Conservation (phyloP, 345 rosid species). For the Hevea brasiliensis region DNA sequence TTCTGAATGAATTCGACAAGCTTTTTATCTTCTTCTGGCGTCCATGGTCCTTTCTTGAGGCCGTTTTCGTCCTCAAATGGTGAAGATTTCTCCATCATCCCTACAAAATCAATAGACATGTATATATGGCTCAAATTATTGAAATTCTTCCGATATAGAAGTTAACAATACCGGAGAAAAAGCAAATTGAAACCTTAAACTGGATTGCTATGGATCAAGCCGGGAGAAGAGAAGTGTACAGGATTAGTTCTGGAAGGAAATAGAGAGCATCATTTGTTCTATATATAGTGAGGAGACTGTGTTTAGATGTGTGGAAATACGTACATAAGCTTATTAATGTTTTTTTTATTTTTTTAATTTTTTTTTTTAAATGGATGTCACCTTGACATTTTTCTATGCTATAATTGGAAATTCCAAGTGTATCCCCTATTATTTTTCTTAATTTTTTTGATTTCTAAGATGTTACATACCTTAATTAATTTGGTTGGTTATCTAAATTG, state of each 20-base stretch:
- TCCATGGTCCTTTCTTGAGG: conserved; percentile 79
- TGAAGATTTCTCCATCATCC: conserved; percentile 42
- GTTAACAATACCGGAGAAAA: not conserved
- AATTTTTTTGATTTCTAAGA: too few species aligned
- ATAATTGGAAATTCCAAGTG: conserved; percentile 18
- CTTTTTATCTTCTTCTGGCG: conserved; percentile 62
- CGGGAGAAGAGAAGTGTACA: too few species aligned
- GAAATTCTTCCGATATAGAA: not conserved
- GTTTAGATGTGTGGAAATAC: not conserved
- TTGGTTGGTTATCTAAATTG: too few species aligned
- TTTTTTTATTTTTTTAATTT: not conserved
- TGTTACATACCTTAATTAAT: too few species aligned
- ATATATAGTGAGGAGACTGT: conserved; percentile 17
- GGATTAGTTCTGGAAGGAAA: too few species aligned
- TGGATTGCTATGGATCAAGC: not conserved
- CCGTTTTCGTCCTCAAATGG: conserved; percentile 47
- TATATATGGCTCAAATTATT: too few species aligned
- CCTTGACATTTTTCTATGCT: not conserved
- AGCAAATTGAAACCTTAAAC: not conserved
- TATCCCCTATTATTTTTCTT: too few species aligned
- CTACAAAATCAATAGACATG: not conserved
- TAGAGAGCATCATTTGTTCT: too few species aligned
- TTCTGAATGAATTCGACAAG: conserved; percentile 51
- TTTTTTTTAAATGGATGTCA: conserved; percentile 4
- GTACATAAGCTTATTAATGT: not conserved